Evolutionary conservation across 1,284 basidiomycete genomes (phyloP).

Genomic region (Fomitopsis pinicola): DNA sequence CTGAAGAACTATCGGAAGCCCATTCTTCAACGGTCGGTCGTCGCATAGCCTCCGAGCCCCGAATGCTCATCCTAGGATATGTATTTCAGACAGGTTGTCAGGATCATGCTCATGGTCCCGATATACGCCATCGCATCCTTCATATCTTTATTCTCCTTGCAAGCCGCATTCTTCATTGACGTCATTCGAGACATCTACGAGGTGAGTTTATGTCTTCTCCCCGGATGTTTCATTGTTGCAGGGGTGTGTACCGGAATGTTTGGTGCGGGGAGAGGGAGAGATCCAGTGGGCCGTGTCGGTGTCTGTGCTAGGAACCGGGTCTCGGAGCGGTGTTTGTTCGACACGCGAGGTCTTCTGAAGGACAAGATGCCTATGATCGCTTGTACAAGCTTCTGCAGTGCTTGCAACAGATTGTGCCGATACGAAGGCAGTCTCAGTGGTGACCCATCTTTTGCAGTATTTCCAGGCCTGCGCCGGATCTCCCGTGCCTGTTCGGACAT

Average conservation of each 20-base stretch:
- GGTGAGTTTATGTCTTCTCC: slow-evolving; percentile 39
- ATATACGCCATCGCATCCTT: slow-evolving; percentile 89
- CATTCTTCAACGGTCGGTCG: slow-evolving; percentile 65
- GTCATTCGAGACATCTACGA: slow-evolving; percentile 95
- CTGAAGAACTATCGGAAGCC: slow-evolving; percentile 90
- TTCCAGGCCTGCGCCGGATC: too few relatives aligned
- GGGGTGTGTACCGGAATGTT: too few relatives aligned
- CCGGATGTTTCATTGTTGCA: neutral
- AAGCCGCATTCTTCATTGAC: slow-evolving; percentile 96
- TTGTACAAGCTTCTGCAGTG: neutral
- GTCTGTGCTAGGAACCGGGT: too few relatives aligned
- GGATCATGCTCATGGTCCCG: slow-evolving; percentile 98
- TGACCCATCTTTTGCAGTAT: too few relatives aligned
- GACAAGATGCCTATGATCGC: too few relatives aligned
- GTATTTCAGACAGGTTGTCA: slow-evolving; percentile 75
- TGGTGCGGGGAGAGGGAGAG: neutral
- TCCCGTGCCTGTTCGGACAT: too few relatives aligned
- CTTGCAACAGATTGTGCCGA: neutral
- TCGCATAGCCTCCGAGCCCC: neutral
- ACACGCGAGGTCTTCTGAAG: too few relatives aligned
- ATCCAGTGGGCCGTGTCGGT: neutral
- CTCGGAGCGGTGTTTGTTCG: too few relatives aligned
- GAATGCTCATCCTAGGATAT: too few relatives aligned
- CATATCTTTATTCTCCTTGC: slow-evolving; percentile 91
- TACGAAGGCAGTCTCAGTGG: too few relatives aligned